Conservation (phyloP, 2,329 filamentous ascomycete genomes). For the Balansia obtecta region DNA sequence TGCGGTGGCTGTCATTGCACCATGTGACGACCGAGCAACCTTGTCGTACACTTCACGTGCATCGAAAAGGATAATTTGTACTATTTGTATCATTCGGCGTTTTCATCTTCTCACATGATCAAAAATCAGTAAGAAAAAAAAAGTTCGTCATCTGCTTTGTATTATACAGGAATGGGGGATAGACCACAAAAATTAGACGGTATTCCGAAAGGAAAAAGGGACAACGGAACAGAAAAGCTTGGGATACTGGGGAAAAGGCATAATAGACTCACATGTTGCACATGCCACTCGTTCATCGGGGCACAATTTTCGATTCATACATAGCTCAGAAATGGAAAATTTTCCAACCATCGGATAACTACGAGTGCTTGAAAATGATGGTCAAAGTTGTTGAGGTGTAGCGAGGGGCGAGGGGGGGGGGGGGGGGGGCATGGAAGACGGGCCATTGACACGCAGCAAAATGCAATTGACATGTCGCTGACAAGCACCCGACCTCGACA, state of each 20-base stretch:
- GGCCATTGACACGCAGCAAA: no score
- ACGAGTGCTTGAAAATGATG: no score
- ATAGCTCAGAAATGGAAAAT: slow-evolving; percentile 2
- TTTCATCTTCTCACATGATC: neutral
- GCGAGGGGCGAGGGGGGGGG: no score
- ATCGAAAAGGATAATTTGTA: neutral
- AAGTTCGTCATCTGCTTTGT: neutral
- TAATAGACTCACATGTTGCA: slow-evolving; percentile 2
- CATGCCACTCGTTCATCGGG: neutral
- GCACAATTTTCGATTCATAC: neutral
- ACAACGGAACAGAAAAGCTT: slow-evolving; percentile 1
- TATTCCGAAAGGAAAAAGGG: neutral
- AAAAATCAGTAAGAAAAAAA: no score
- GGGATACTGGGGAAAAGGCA: neutral
- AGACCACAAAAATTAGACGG: slow-evolving; percentile 3
- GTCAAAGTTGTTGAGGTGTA: neutral
- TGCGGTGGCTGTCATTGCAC: slow-evolving; percentile 6
- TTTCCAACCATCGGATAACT: no score
- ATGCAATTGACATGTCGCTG: neutral
- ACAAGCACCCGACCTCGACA: neutral
- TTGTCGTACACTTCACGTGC: neutral
- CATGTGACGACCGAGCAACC: neutral
- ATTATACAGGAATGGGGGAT: slow-evolving; percentile 1
- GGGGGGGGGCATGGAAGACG: no score
- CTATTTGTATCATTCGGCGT: neutral